Conservation (phyloP, 352 stramenopile genomes). For the Phytophthora sojae region DNA sequence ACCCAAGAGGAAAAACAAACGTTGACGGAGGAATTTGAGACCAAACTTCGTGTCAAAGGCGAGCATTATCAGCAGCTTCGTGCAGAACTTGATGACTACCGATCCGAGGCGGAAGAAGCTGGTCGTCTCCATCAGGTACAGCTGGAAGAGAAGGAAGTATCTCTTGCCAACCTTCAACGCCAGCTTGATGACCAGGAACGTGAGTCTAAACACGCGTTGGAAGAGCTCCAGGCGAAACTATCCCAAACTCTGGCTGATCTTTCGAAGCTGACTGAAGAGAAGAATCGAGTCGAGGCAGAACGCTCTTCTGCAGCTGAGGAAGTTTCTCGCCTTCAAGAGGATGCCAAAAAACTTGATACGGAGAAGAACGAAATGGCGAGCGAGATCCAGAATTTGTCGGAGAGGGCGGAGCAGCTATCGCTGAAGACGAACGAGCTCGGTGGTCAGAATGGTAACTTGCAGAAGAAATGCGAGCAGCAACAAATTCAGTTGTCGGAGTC, state of each 20-base stretch:
- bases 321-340: conserved; percentile 22
- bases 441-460: conserved; percentile 24
- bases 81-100: conserved; percentile 24
- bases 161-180: conserved; percentile 51
- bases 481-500: conserved; percentile 24
- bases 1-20: conserved; percentile 22
- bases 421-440: conserved; percentile 18
- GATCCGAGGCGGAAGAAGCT: conserved; percentile 26
- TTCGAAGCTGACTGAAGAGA: conserved; percentile 31
- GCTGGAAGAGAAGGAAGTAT: conserved; percentile 32
- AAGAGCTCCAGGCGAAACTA: conserved; percentile 28
- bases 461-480: conserved; percentile 29
- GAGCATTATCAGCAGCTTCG: conserved; percentile 29
- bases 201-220: conserved; percentile 19
- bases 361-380: conserved; percentile 30
- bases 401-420: conserved; percentile 20
- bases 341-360: conserved; percentile 21
- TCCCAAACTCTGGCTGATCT: conserved; percentile 20
- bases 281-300: conserved; percentile 24
- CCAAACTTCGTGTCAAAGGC: conserved; percentile 29
- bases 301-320: conserved; percentile 18
- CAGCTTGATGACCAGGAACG: conserved; percentile 56
- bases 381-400: conserved; percentile 29
- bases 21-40: conserved; percentile 31
- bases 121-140: conserved; percentile 19